These are phyloP conservation scores for Capronia epimyces DNA, from an alignment of 2,329 filamentous ascomycete species.

Conservation along the genomic window DNA sequence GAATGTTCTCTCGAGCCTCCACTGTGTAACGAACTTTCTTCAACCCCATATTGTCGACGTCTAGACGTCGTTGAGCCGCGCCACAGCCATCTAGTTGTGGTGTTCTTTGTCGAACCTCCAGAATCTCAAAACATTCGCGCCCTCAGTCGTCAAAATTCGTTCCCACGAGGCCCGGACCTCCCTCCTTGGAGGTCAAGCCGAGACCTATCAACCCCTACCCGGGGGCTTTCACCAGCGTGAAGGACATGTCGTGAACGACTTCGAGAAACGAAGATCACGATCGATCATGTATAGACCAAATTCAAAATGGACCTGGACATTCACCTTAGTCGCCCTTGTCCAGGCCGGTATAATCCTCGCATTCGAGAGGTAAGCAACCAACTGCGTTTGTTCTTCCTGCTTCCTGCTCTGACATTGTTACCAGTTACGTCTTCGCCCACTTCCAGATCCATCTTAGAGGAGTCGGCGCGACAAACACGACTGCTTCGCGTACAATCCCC, in stretches of 20 bases:
- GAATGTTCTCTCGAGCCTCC: neutral
- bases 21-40: neutral
- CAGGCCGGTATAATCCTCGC: constrained; percentile 77
- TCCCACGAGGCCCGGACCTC: constrained; percentile 53
- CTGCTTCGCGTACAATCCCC: constrained; percentile 64
- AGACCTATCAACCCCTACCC: constrained; percentile 46
- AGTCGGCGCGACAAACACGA: constrained; percentile 35
- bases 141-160: constrained; percentile 46
- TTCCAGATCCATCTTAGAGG: constrained; percentile 60
- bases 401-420: neutral
- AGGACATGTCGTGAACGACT: constrained; percentile 40
- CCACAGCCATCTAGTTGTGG: constrained; percentile 20
- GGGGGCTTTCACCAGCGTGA: constrained; percentile 50
- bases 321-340: constrained; percentile 65
- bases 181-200: constrained; percentile 53
- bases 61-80: constrained; percentile 15
- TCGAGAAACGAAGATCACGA: constrained; percentile 20
- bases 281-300: constrained; percentile 66
- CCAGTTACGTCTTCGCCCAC: constrained; percentile 79
- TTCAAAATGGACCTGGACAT: constrained; percentile 82
- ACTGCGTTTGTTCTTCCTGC: neutral
- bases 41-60: constrained; percentile 7
- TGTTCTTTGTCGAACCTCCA: constrained; percentile 4
- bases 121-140: constrained; percentile 4
- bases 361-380: constrained; percentile 70